Conservation (phyloP, 2,329 filamentous ascomycete species). For the Penicillium sp. region DNA sequence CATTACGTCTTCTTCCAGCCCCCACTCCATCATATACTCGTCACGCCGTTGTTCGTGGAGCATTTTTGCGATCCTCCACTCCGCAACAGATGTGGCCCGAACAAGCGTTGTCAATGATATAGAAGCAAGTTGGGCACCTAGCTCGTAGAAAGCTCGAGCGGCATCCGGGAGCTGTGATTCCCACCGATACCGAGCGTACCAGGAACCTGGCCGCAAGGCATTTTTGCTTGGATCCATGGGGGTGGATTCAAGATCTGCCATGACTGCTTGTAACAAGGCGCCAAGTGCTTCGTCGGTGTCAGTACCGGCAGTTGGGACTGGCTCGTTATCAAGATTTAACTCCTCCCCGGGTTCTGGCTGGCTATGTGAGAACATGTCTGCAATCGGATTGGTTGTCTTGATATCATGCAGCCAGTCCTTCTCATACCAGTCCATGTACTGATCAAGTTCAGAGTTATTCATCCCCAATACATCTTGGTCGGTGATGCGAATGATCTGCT, state of each 20-base stretch:
- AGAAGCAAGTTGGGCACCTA: constrained; percentile 55
- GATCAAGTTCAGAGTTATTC: constrained; percentile 66
- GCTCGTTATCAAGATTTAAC: constrained; percentile 3
- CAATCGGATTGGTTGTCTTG: constrained; percentile 37
- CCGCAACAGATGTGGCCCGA: constrained; percentile 54
- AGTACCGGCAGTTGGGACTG: constrained; percentile 6
- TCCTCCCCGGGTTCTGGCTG: constrained; percentile 25
- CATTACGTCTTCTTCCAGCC: constrained; percentile 17
- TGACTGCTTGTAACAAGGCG: constrained; percentile 48
- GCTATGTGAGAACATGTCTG: constrained; percentile 48
- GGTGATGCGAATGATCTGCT: constrained; percentile 58
- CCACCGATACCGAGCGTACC: constrained; percentile 55
- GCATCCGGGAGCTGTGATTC: constrained; percentile 52
- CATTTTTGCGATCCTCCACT: constrained; percentile 49
- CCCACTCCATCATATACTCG: constrained; percentile 30
- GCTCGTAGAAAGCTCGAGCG: constrained; percentile 55
- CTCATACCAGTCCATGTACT: constrained; percentile 81
- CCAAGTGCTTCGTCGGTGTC: constrained; percentile 36
- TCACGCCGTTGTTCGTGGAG: constrained; percentile 40
- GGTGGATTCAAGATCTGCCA: constrained; percentile 46
- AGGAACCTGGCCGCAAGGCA: constrained; percentile 52
- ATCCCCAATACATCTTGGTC: constrained; percentile 68
- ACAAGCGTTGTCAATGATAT: constrained; percentile 56
- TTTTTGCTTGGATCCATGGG: constrained; percentile 38
- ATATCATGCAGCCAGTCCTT: constrained; percentile 58